Conservation (phyloP, 2,329 filamentous ascomycete genomes). For the Ambrosiella xylebori region DNA sequence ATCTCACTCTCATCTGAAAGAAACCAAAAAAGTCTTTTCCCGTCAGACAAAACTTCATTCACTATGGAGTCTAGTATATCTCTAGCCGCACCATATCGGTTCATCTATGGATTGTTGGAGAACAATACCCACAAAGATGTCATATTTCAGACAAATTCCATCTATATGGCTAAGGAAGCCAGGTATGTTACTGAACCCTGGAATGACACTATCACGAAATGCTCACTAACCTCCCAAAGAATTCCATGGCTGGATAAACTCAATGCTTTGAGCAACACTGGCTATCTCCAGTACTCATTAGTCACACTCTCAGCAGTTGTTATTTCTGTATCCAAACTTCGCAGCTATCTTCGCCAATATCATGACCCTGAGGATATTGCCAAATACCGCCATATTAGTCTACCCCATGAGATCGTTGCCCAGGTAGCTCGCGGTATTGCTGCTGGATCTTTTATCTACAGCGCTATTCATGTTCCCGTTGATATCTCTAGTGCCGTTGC, state of each 20-base stretch:
- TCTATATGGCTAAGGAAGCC: too few relatives aligned
- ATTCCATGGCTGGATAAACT: conserved; percentile 10
- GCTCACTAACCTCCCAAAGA: not conserved
- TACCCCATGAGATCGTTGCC: conserved; percentile 24
- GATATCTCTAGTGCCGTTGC: conserved; percentile 23
- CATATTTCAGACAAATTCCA: too few relatives aligned
- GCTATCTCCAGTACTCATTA: conserved; percentile 4
- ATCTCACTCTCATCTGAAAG: too few relatives aligned
- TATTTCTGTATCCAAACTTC: conserved; percentile 2
- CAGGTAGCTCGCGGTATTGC: conserved; percentile 25
- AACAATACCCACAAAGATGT: too few relatives aligned
- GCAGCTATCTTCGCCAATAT: not conserved
- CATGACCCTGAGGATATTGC: conserved; percentile 3
- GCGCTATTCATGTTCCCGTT: conserved; percentile 20
- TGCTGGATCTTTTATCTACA: conserved; percentile 24
- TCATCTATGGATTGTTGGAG: too few relatives aligned
- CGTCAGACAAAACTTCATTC: too few relatives aligned
- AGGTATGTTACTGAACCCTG: too few relatives aligned
- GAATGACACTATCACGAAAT: not conserved
- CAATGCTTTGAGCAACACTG: not conserved
- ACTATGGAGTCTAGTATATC: too few relatives aligned
- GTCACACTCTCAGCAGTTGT: conserved; percentile 1
- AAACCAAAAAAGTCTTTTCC: too few relatives aligned
- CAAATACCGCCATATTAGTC: conserved; percentile 9
- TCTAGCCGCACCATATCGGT: too few relatives aligned